Percentiles rank a stretch among this genome's conserved stretches.
These are phyloP conservation scores for Backusella tarrabulga DNA, from an alignment of 192 early-diverging fungal genomes.

Conservation along the genomic window DNA sequence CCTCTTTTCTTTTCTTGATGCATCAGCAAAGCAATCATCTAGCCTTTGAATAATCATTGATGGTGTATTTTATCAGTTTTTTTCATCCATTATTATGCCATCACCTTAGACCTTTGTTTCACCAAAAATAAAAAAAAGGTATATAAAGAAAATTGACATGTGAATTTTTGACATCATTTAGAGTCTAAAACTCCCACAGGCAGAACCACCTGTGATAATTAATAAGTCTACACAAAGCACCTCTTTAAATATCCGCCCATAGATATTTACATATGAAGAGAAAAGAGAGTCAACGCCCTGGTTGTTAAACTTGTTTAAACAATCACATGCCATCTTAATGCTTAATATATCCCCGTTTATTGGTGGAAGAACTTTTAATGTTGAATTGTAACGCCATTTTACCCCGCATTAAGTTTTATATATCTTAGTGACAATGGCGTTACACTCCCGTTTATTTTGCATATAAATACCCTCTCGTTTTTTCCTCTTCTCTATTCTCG, in stretches of 20 bases:
- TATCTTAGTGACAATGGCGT: not conserved
- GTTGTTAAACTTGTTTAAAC: not conserved
- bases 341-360: not conserved
- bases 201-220: not conserved
- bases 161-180: slow-evolving; percentile 2
- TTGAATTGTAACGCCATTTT: not conserved
- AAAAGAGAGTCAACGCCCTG: not conserved
- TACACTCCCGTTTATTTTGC: not conserved
- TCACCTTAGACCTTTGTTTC: not conserved
- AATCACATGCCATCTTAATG: not conserved
- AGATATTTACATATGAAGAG: not conserved
- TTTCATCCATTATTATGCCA: too few species aligned
- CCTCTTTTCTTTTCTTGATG: too few species aligned
- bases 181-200: not conserved
- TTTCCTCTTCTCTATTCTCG: not conserved
- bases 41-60: too few species aligned
- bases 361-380: not conserved
- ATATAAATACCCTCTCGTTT: not conserved
- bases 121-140: not conserved
- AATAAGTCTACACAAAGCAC: not conserved
- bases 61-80: too few species aligned
- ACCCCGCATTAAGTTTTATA: not conserved
- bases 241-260: not conserved
- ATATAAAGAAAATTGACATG: not conserved
- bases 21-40: too few species aligned